Percentiles rank a stretch among this genome's conserved stretches.
Conservation (phyloP, 1,139 yeast species). For the Magnusiomyces fungicola region DNA sequence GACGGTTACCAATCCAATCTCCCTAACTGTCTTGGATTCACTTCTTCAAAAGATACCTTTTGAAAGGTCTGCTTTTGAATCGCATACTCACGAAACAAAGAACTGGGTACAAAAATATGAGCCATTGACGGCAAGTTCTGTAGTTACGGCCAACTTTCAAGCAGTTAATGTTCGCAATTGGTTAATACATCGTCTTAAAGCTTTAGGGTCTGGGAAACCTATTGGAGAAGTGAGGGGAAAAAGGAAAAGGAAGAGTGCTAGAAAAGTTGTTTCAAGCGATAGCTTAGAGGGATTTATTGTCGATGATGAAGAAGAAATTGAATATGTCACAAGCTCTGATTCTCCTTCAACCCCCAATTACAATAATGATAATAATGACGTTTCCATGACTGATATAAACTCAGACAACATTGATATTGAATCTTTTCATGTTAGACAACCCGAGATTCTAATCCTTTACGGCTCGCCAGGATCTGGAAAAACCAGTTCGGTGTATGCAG, state of each 20-base stretch:
- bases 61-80: constrained; percentile 4
- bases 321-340: constrained; percentile 13
- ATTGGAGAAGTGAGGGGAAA: constrained; percentile 2
- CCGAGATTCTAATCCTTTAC: constrained; percentile 44
- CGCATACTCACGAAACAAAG: constrained; percentile 1
- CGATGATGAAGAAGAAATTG: constrained; percentile 31
- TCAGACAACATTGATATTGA: constrained; percentile 18
- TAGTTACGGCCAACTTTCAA: constrained; percentile 16
- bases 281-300: constrained; percentile 42
- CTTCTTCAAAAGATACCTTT: constrained; percentile 5
- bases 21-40: constrained; percentile 1
- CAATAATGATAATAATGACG: background rate
- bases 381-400: background rate
- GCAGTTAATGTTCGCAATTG: constrained; percentile 19
- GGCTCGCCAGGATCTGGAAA: constrained; percentile 80
- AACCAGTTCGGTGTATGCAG: constrained; percentile 64
- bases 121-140: constrained; percentile 5
- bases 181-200: constrained; percentile 18
- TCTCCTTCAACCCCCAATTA: background rate
- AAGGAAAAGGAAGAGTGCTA: constrained; percentile 18
- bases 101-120: constrained; percentile 13
- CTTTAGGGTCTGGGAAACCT: constrained; percentile 8
- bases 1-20: background rate
- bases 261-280: constrained; percentile 19
- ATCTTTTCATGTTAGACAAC: constrained; percentile 8